Evolutionary conservation across 768 basidiomycete species (phyloP).

Genomic region (Roridomyces roridus): DNA sequence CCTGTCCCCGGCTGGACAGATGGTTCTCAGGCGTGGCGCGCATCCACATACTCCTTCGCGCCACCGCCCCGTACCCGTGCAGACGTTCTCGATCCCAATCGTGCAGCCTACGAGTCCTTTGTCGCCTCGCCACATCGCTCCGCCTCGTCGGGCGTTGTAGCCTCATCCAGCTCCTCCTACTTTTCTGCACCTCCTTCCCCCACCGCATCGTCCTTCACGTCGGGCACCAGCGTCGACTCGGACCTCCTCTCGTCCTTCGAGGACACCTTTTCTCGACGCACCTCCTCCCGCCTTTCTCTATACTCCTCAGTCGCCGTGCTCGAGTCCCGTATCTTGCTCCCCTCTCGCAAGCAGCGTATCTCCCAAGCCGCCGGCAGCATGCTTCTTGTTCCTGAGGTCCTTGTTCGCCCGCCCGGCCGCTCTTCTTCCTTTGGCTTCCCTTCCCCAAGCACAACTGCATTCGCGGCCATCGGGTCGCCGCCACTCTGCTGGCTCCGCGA

Average conservation of each 20-base stretch:
- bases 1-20: constrained; percentile 75
- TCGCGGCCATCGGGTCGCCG: constrained; percentile 38
- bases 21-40: constrained; percentile 70
- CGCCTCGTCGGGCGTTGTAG: constrained; percentile 50
- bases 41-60: constrained; percentile 61
- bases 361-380: background rate
- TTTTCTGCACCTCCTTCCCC: constrained; percentile 40
- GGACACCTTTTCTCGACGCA: constrained; percentile 13
- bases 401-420: constrained; percentile 12
- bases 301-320: constrained; percentile 39
- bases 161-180: constrained; percentile 37
- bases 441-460: background rate
- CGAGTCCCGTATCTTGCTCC: background rate
- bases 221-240: constrained; percentile 41
- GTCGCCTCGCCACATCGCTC: constrained; percentile 58
- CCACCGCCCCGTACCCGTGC: constrained; percentile 42
- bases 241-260: constrained; percentile 47
- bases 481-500: constrained; percentile 40
- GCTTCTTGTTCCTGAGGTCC: constrained; percentile 47
- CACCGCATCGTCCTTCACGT: constrained; percentile 40
- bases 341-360: constrained; percentile 14
- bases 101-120: constrained; percentile 49
- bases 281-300: constrained; percentile 62
- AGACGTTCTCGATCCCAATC: constrained; percentile 36
- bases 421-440: constrained; percentile 25